Evolutionary conservation across 331 rosid genomes (phyloP).

Genomic region (Acacia pycnantha): DNA sequence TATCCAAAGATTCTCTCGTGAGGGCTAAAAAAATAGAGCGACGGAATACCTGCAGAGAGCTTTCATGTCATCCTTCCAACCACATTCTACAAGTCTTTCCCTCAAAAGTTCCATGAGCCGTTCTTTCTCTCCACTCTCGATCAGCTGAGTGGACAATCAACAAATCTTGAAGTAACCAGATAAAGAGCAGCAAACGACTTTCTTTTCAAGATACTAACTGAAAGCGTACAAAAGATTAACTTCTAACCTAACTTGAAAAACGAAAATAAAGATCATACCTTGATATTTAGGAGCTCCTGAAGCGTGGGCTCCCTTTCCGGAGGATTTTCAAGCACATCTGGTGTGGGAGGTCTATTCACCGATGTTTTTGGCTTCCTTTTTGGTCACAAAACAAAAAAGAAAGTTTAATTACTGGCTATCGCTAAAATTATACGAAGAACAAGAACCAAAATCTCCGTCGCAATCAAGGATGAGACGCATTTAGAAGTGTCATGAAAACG

Average conservation of each 20-base stretch:
- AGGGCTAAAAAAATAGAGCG: not conserved
- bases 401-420: not conserved
- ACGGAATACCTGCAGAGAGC: conserved; percentile 74
- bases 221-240: not conserved
- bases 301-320: conserved; percentile 64
- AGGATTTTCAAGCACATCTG: conserved; percentile 66
- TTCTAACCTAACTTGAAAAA: not conserved
- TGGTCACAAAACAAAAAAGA: not conserved
- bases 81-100: conserved; percentile 90
- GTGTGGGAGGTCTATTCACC: conserved; percentile 87
- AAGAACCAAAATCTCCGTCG: not conserved
- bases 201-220: not conserved
- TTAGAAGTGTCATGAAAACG: not conserved
- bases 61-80: conserved; percentile 98
- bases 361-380: conserved; percentile 80
- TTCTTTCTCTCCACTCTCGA: conserved; percentile 89
- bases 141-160: conserved; percentile 45
- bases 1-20: not conserved
- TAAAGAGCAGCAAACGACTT: not conserved
- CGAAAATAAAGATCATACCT: conserved; percentile 42
- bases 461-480: not conserved
- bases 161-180: not conserved
- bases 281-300: conserved; percentile 69
- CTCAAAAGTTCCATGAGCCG: conserved; percentile 82
- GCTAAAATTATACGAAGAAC: not conserved